These are phyloP conservation scores for Aspergillus biplanus DNA, from an alignment of 495 filamentous ascomycete species.

Conservation along the genomic window DNA sequence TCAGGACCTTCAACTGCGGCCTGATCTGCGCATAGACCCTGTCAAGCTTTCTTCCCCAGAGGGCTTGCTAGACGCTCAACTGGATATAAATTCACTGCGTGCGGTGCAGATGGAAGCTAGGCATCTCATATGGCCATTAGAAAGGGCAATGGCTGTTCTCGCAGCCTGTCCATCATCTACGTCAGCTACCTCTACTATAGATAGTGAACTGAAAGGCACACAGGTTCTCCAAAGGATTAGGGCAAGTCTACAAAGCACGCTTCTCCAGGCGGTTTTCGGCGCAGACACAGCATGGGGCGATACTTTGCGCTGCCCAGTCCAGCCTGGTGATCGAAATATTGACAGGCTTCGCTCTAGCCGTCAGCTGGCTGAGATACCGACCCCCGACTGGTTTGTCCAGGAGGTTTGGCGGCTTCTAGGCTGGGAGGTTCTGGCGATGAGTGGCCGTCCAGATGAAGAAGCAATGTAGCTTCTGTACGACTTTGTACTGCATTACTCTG, in stretches of 20 bases:
- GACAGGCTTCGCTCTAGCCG: constrained; percentile 1
- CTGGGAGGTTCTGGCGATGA: constrained; percentile 45
- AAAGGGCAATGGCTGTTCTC: constrained; percentile 36
- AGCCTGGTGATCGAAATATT: constrained; percentile 27
- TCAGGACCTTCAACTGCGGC: constrained; percentile 29
- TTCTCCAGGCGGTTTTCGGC: constrained; percentile 47
- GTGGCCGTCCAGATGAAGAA: background rate
- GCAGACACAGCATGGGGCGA: constrained; percentile 27
- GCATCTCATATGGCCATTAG: constrained; percentile 43
- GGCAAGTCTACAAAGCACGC: constrained; percentile 42
- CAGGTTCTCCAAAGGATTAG: constrained; percentile 32
- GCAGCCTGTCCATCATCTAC: constrained; percentile 8
- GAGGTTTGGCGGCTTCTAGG: constrained; percentile 55
- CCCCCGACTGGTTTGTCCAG: constrained; percentile 50
- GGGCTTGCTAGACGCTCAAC: constrained; percentile 30
- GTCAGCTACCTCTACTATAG: background rate
- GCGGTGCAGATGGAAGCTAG: constrained; percentile 36
- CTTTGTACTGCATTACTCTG: background rate
- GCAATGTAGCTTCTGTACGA: background rate
- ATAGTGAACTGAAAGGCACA: background rate
- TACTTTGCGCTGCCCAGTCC: constrained; percentile 28
- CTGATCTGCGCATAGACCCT: constrained; percentile 27
- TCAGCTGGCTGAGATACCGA: constrained; percentile 19
- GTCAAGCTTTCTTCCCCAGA: constrained; percentile 32
- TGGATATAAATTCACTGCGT: constrained; percentile 26